Evolutionary conservation across 192 early-diverging fungal species (phyloP).

Genomic region (Powellomyces hirtus): DNA sequence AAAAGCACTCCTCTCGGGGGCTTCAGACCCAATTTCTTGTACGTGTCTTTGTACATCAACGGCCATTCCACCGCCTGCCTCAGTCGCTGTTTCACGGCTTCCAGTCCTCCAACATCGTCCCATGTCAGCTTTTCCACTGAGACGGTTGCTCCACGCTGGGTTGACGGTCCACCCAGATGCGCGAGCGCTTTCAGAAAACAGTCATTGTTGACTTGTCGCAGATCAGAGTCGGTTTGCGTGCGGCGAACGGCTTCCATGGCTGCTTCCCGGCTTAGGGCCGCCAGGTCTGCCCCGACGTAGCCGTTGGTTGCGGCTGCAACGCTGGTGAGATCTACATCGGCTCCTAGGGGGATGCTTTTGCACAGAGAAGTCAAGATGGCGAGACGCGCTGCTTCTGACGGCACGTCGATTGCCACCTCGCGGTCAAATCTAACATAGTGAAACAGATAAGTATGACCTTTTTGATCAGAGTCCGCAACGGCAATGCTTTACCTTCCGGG

Average conservation of each 20-base stretch:
- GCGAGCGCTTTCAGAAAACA: conserved; percentile 69
- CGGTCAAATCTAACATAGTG: conserved; percentile 69
- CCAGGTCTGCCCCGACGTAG: conserved; percentile 92
- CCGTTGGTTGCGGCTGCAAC: conserved; percentile 69
- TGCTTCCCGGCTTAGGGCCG: conserved; percentile 80
- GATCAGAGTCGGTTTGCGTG: background rate
- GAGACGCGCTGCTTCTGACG: conserved; percentile 56
- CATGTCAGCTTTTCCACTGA: conserved; percentile 62
- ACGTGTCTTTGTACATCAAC: conserved; percentile 62
- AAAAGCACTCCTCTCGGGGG: conserved; percentile 87
- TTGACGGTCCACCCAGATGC: conserved; percentile 61
- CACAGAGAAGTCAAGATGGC: conserved; percentile 64
- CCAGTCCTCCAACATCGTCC: conserved; percentile 87
- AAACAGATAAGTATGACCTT: background rate
- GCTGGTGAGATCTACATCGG: conserved; percentile 50
- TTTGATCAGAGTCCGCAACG: no score
- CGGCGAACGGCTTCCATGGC: conserved; percentile 46
- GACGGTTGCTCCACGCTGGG: conserved; percentile 49
- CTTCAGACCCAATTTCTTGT: conserved; percentile 72
- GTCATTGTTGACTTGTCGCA: conserved; percentile 37
- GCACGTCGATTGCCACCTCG: conserved; percentile 78
- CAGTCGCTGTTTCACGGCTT: conserved; percentile 76
- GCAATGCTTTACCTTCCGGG: conserved; percentile 67
- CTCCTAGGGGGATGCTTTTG: conserved; percentile 50
- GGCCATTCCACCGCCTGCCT: conserved; percentile 91